Evolutionary conservation across 139 green algal species (phyloP).

Genomic region (Micractinium conductrix): DNA sequence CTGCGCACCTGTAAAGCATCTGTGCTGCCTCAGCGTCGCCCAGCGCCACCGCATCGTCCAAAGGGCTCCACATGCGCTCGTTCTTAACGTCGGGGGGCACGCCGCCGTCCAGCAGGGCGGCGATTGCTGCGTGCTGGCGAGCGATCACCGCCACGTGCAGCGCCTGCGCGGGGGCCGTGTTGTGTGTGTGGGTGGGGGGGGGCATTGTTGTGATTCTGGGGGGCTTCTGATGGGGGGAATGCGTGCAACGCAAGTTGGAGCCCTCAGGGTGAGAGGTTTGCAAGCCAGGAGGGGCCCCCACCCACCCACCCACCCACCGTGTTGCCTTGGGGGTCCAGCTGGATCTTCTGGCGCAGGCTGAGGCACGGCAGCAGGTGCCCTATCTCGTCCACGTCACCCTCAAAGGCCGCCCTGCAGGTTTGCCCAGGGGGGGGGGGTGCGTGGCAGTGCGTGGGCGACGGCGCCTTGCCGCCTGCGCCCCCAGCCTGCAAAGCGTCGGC

Average conservation of each 20-base stretch:
- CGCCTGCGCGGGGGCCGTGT: slow-evolving; percentile 40
- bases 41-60: slow-evolving; percentile 75
- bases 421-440: background rate
- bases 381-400: slow-evolving; percentile 43
- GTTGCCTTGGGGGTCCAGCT: slow-evolving; percentile 71
- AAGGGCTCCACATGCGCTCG: slow-evolving; percentile 59
- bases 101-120: slow-evolving; percentile 57
- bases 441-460: background rate
- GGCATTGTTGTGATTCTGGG: background rate
- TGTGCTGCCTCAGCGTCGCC: slow-evolving; percentile 41
- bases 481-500: background rate
- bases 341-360: slow-evolving; percentile 16
- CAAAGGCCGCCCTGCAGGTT: slow-evolving; percentile 53
- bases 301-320: slow-evolving; percentile 38
- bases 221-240: background rate
- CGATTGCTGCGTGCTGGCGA: slow-evolving; percentile 28
- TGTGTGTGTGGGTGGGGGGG: background rate
- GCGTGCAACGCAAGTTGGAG: no score
- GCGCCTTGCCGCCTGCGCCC: background rate
- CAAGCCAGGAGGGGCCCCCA: no score
- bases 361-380: slow-evolving; percentile 24
- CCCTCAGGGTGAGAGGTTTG: no score
- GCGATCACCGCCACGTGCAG: slow-evolving; percentile 74
- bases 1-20: slow-evolving; percentile 33
- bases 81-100: slow-evolving; percentile 48